Evolutionary conservation across 805 yeast genomes (phyloP).

Genomic region (Schwanniomyces polymorphus): DNA sequence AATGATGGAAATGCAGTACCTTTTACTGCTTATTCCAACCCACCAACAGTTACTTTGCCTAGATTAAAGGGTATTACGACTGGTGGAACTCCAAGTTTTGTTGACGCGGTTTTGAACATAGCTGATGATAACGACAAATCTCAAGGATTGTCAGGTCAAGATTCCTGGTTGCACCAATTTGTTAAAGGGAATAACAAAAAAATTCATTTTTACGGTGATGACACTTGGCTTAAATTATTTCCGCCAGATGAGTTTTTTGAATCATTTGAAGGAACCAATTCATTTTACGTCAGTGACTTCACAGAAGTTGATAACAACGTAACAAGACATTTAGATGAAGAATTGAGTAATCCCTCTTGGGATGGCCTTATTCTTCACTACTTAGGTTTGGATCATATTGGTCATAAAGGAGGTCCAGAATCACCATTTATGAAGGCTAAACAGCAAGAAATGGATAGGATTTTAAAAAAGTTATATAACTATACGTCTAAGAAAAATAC

Average conservation of each 20-base stretch:
- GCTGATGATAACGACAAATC: slow-evolving; percentile 84
- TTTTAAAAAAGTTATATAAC: slow-evolving; percentile 53
- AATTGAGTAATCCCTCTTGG: slow-evolving; percentile 60
- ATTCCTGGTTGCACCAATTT: slow-evolving; percentile 85
- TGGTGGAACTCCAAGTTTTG: slow-evolving; percentile 90
- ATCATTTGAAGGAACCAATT: slow-evolving; percentile 80
- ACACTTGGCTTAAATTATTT: slow-evolving; percentile 93
- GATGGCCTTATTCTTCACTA: slow-evolving; percentile 87
- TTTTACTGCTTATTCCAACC: slow-evolving; percentile 87
- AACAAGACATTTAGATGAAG: slow-evolving; percentile 75
- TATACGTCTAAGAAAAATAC: slow-evolving; percentile 38
- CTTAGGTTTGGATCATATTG: slow-evolving; percentile 94
- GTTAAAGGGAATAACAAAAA: slow-evolving; percentile 30
- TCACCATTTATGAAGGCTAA: slow-evolving; percentile 80
- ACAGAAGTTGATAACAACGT: slow-evolving; percentile 93
- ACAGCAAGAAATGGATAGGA: slow-evolving; percentile 81
- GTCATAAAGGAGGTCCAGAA: slow-evolving; percentile 92
- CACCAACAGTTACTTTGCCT: slow-evolving; percentile 96
- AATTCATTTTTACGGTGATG: slow-evolving; percentile 92
- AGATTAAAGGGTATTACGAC: slow-evolving; percentile 91
- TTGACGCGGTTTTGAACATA: slow-evolving; percentile 91
- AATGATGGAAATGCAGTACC: slow-evolving; percentile 74
- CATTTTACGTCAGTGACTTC: slow-evolving; percentile 93
- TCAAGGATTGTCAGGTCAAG: slow-evolving; percentile 69
- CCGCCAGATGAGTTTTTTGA: slow-evolving; percentile 59